Evolutionary conservation across 2,329 filamentous ascomycete species (phyloP).

Genomic region (Paecilomyces sp.): DNA sequence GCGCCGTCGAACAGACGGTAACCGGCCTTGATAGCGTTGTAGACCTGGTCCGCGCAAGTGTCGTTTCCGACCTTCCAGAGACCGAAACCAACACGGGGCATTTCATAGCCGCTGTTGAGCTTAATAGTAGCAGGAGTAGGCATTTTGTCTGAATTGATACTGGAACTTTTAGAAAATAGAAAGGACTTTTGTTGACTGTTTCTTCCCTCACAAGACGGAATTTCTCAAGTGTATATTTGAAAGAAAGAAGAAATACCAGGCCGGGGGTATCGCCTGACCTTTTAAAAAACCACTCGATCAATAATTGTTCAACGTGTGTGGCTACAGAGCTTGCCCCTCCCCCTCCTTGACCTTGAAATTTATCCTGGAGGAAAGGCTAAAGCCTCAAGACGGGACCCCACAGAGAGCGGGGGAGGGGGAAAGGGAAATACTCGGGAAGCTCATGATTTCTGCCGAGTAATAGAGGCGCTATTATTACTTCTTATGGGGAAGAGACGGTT

Average conservation of each 20-base stretch:
- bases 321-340: background rate
- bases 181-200: too few species aligned
- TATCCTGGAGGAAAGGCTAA: slow-evolving; percentile 3
- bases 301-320: background rate
- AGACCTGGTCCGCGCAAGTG: slow-evolving; percentile 66
- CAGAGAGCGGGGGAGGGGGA: background rate
- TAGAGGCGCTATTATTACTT: background rate
- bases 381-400: background rate
- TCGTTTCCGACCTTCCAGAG: slow-evolving; percentile 78
- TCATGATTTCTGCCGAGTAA: background rate
- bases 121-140: slow-evolving; percentile 13
- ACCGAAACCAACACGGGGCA: slow-evolving; percentile 40
- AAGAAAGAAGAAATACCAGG: slow-evolving; percentile 5
- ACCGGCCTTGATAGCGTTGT: slow-evolving; percentile 60
- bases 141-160: background rate
- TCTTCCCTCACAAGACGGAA: too few species aligned
- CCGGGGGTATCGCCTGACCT: background rate
- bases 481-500: background rate
- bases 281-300: background rate
- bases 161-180: background rate
- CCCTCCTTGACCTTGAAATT: background rate
- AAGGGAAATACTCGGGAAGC: background rate
- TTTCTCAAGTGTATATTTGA: background rate
- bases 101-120: slow-evolving; percentile 19
- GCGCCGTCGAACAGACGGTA: slow-evolving; percentile 57